Conservation (phyloP, 2,329 filamentous ascomycete genomes). For the Cladosporium sp. region DNA sequence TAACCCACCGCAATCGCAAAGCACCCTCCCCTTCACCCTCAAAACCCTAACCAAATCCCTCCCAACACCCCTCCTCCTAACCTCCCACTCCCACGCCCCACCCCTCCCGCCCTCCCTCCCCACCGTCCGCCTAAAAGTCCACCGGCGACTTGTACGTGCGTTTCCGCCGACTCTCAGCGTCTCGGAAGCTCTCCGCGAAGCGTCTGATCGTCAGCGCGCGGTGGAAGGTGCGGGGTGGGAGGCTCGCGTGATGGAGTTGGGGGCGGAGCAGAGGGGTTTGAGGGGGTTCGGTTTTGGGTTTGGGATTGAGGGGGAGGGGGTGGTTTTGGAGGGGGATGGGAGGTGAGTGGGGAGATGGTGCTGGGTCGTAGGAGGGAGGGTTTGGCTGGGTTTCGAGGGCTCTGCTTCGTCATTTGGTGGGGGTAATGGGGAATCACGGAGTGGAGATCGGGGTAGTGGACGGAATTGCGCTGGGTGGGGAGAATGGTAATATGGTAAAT, state of each 20-base stretch:
- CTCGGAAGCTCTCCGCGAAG: constrained; percentile 35
- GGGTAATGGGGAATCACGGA: too few species aligned
- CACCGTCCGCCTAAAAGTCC: constrained; percentile 32
- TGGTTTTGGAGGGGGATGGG: not conserved
- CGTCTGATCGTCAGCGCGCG: constrained; percentile 31
- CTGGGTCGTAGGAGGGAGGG: not conserved
- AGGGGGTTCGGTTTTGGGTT: not conserved
- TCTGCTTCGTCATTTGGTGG: too few species aligned
- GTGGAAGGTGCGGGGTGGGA: constrained; percentile 31
- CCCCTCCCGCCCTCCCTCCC: constrained; percentile 27
- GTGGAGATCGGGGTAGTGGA: too few species aligned
- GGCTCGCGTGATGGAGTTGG: constrained; percentile 18
- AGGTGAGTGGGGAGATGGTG: not conserved
- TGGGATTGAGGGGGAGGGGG: not conserved
- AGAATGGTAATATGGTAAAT: too few species aligned
- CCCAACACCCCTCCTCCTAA: constrained; percentile 25
- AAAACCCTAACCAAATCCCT: constrained; percentile 18
- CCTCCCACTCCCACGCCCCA: constrained; percentile 22
- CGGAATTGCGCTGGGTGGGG: too few species aligned
- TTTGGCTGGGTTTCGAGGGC: not conserved
- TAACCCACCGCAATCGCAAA: not conserved
- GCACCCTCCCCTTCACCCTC: constrained; percentile 19
- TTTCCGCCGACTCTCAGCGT: constrained; percentile 36
- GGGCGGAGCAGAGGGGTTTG: constrained; percentile 20
- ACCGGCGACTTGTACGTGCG: constrained; percentile 30